phyloP scores from a whole-genome alignment of 2,329 filamentous ascomycete genomes.

The Diaporthe australafricana region DNA sequence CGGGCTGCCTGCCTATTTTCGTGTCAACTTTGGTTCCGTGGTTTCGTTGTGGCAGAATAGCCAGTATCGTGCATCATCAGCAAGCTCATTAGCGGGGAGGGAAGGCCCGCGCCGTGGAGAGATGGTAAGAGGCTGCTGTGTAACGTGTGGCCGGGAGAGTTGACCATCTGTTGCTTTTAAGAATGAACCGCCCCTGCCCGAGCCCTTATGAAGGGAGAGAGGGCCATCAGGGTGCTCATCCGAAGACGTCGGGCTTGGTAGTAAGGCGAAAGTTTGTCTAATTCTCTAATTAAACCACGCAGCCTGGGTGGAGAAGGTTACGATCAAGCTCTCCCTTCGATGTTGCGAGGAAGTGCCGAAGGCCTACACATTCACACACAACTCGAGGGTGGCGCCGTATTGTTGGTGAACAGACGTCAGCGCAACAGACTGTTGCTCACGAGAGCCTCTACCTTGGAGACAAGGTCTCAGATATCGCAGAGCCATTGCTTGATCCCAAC shows the following conservation, averaged over 20 bases:
- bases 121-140: neutral
- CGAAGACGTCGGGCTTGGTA: neutral
- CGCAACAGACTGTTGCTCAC: neutral
- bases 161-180: neutral
- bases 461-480: neutral
- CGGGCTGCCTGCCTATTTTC: neutral
- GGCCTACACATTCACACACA: neutral
- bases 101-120: conserved; percentile 32
- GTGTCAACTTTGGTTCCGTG: neutral
- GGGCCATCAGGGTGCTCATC: conserved; percentile 25
- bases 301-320: neutral
- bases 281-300: neutral
- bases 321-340: neutral
- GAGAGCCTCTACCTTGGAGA: neutral
- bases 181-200: neutral
- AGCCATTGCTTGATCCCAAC: neutral
- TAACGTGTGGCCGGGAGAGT: conserved; percentile 1
- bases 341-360: neutral
- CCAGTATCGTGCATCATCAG: neutral
- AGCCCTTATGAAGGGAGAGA: conserved; percentile 1
- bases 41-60: neutral
- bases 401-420: neutral
- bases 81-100: conserved; percentile 24
- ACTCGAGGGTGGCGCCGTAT: neutral
- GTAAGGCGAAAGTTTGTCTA: neutral